Percentiles rank a stretch among this genome's conserved stretches.
Evolutionary conservation across 805 yeast genomes (phyloP).

Genomic region (Phaffomyces antillensis): DNA sequence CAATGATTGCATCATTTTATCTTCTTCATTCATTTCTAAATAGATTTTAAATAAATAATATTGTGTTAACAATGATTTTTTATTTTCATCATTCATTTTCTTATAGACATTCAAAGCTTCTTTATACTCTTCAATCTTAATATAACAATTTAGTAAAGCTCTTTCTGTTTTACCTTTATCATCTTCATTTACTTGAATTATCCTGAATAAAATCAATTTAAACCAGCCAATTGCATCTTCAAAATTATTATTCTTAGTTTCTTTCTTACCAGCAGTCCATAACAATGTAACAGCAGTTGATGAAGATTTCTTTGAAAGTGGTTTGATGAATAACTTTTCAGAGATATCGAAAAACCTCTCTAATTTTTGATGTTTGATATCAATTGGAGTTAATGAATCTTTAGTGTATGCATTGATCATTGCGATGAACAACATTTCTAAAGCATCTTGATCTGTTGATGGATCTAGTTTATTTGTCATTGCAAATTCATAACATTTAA

Average conservation of each 20-base stretch:
- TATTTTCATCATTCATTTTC: slow-evolving; percentile 19
- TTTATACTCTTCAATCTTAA: slow-evolving; percentile 17
- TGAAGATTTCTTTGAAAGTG: slow-evolving; percentile 24
- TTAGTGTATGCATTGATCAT: slow-evolving; percentile 24
- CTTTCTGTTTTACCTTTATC: slow-evolving; percentile 32
- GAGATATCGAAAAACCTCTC: slow-evolving; percentile 20
- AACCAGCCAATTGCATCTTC: slow-evolving; percentile 23
- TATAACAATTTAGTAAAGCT: slow-evolving; percentile 26
- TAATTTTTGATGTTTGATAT: slow-evolving; percentile 18
- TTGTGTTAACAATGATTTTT: slow-evolving; percentile 24
- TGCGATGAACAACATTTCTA: slow-evolving; percentile 22
- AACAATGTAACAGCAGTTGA: slow-evolving; percentile 29
- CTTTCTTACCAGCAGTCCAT: slow-evolving; percentile 33
- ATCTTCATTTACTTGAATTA: slow-evolving; percentile 20
- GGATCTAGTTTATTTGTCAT: slow-evolving; percentile 27
- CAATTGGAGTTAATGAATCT: slow-evolving; percentile 20
- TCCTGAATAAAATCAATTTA: slow-evolving; percentile 19
- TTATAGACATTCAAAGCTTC: slow-evolving; percentile 19
- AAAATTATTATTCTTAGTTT: slow-evolving; percentile 20
- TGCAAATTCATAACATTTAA: slow-evolving; percentile 29
- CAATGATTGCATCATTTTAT: slow-evolving; percentile 21
- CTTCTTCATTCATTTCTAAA: slow-evolving; percentile 12
- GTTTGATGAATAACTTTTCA: slow-evolving; percentile 22
- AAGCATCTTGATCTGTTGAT: slow-evolving; percentile 14
- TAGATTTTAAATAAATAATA: slow-evolving; percentile 25